Base-by-base conservation (phyloP, 805 yeast species). In the Metschnikowia peoriensis region DNA sequence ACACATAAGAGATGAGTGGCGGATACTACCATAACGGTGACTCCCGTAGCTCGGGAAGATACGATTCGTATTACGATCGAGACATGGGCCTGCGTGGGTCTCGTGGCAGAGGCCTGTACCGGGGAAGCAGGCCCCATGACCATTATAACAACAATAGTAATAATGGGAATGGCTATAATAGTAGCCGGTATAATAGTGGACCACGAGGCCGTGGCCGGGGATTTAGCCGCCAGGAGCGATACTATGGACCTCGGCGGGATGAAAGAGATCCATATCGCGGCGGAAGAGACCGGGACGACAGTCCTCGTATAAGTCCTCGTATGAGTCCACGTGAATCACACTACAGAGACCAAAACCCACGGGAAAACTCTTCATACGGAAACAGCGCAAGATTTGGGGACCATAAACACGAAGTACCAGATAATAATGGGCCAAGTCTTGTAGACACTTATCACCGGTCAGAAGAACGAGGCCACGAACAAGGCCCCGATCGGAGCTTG, bases 41-140 rank as follows among this genome's bases (percentile, higher is more conserved):
- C 38, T 42, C 15, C 41, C 35, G 54, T 14, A 44, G 52, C n/a
- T 46, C 48, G 27, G 38, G 44, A 32, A 50, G 59, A 28, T 47
- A 51, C 38, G 54, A 52, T 34, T 41, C 55, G 22, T 49, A 43
- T 16, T 29, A 46, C 15, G 56, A 54, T 27, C 41, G 56, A 15
- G 42, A 44, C 35, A 27, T 15, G 34, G 53, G 46, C 17, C 40
- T 50, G 22, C 52, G 57, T 11, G 60, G 47, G 2, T 28, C 46
- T 44, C 53, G 66, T 28, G 57, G 61, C 12, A 51, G 66, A 15
- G 64, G 69, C 27, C 64, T 61, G 1, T 59, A 57, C 50, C 57
- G 68, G 34, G 65, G 66, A 27, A 48, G 61, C 47, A 60, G 54
- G 35, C 52, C 52, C 29, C 53, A 51, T 34, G 54, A 56, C 48